Evolutionary conservation across 179 eudicot genomes (phyloP).

Genomic region (Drosera spatulata): DNA sequence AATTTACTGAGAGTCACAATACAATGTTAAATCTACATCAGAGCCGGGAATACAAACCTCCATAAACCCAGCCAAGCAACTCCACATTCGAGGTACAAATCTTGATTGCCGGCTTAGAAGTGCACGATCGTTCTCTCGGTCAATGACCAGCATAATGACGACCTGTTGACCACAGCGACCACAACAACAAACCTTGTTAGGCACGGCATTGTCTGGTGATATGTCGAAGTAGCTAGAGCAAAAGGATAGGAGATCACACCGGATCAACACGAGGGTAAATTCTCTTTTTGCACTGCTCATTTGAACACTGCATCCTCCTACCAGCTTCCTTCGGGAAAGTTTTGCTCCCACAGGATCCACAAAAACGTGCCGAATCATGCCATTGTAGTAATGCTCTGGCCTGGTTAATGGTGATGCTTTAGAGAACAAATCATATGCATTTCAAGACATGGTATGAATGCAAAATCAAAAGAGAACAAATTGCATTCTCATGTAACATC

Average conservation of each 20-base stretch:
- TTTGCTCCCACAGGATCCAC: conserved; percentile 77
- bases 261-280: conserved; percentile 96
- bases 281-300: conserved; percentile 67
- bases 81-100: conserved; percentile 98
- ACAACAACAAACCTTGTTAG: conserved; percentile 1
- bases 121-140: conserved; percentile 80
- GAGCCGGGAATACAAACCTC: conserved; percentile 31
- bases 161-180: conserved; percentile 41
- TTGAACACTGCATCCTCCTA: conserved; percentile 73
- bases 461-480: too few relatives aligned
- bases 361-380: conserved; percentile 61
- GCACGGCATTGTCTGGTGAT: background rate
- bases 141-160: conserved; percentile 94
- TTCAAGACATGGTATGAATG: too few relatives aligned
- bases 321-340: conserved; percentile 82
- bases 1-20: too few relatives aligned
- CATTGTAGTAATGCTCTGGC: conserved; percentile 92
- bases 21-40: too few relatives aligned
- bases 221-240: too few relatives aligned
- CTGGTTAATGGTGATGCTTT: conserved; percentile 19
- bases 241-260: conserved; percentile 23
- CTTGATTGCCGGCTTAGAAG: conserved; percentile 79
- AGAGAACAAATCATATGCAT: too few relatives aligned
- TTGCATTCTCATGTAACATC: too few relatives aligned
- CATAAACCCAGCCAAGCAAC: conserved; percentile 94